Evolutionary conservation across 73 alveolate genomes (phyloP).

Genomic region (Tetrahymena malaccensis): DNA sequence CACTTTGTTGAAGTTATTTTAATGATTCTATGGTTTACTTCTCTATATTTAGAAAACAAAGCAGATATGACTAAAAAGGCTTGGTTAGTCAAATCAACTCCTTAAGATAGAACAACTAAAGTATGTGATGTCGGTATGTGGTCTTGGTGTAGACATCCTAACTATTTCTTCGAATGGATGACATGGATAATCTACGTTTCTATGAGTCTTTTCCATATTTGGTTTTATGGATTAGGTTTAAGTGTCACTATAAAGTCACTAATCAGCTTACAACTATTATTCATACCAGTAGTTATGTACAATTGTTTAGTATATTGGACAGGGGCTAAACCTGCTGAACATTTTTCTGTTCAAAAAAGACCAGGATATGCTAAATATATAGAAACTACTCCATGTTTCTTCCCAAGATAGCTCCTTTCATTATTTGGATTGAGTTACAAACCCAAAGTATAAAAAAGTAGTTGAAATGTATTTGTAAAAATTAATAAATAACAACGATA

Average conservation of each 20-base stretch:
- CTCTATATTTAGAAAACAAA: constrained; percentile 20
- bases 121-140: constrained; percentile 1
- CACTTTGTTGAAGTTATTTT: constrained; percentile 14
- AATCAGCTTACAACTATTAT: background rate
- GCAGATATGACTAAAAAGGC: constrained; percentile 23
- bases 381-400: constrained; percentile 26
- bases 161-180: constrained; percentile 45
- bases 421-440: background rate
- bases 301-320: constrained; percentile 48
- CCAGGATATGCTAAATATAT: constrained; percentile 24
- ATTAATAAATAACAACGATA: no score
- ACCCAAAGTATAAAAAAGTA: background rate
- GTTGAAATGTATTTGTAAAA: background rate
- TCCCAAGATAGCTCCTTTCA: constrained; percentile 16
- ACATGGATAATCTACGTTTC: constrained; percentile 25
- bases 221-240: background rate
- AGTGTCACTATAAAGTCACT: background rate
- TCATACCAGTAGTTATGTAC: constrained; percentile 28
- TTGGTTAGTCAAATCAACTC: constrained; percentile 1
- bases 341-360: constrained; percentile 39
- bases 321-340: constrained; percentile 46
- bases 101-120: background rate
- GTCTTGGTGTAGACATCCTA: constrained; percentile 44
- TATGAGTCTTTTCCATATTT: background rate
- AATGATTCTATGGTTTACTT: constrained; percentile 7